Evolutionary conservation across 2,329 filamentous ascomycete genomes (phyloP), one percentile per base, ranked within the genome.

Genomic region (Ilyonectria robusta): DNA sequence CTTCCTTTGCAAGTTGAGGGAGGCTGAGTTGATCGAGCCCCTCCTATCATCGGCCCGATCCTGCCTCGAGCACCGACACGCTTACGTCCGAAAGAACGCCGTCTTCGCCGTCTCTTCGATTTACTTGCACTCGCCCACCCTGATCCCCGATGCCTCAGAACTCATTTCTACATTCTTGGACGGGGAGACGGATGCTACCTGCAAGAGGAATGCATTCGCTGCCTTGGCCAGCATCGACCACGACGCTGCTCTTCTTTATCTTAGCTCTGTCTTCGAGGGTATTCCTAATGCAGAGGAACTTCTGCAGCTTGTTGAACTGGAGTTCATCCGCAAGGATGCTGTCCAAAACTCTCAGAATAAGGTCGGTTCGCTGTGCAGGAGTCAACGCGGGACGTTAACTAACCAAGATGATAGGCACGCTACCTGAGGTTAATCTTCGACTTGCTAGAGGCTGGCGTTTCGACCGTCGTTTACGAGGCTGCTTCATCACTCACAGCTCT

Each of bases 251-350:
- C 85, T 98, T 44, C 88, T 93, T 74, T 98, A 97, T 79, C 85
- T 99, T 50, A 95, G 92, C 81, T 89, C 90, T 35, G 93, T 97
- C 3, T 97, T 99, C 73, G 96, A 98, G 75, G 93, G 94, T 13
- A 94, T 99, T 58, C 92, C 94, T 40, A 98, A 97, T 77, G 93
- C 95, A 64, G 95, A 98, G 79, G 96, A 98, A 80, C 87, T 99
- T 67, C 85, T 98, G 68, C 95, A 98, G 79, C 87, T 99, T 70
- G 94, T 95, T 6, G 94, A 98, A 81, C 88, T 99, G 21, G 96
- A 98, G 81, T 99, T 99, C 80, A 98, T 99, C 76, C 91, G 96
- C 76, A 98, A 97, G 81, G 96, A 99, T 85, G 95, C 96, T n/a
- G 87, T 97, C 50, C 92, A 95, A 76, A 98, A 98, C 81, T 87